Base-by-base conservation (phyloP, 345 rosid genomes). In the Hypericum androsaemum region DNA sequence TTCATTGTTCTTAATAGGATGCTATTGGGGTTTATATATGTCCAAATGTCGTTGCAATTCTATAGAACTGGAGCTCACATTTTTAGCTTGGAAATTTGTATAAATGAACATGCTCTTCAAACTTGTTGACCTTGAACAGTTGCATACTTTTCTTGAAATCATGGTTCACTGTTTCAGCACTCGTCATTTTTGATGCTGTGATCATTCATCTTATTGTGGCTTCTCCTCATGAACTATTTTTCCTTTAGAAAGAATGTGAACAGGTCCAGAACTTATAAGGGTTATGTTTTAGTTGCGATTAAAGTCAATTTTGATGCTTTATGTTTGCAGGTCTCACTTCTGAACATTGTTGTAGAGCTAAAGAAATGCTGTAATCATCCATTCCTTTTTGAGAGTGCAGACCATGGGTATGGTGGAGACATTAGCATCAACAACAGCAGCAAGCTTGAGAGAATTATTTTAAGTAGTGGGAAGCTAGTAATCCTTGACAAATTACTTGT, bases 311-410 rank as follows among this genome's bases (percentile, higher is more conserved):
- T 38, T 16, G 16, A 2, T 52, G 8, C 28, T 59, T 44, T 9
- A 5, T 7, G 28, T 55, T 57, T 62, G 39, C 78, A 84, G 99
- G 99, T 94, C 61, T 94, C 99, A 39, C 97, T 94, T 67, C 63
- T 94, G 65, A 94, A 94, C 77, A 94, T 94, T 50, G 99, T 94
- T 54, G 99, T 94, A 54, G 99, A 94, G 77, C 61, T 94, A 81
- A 94, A 94, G 86, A 94, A 94, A 65, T 94, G 99, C 70, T 94
- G 97, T 79, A 94, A 94, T 58, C 99, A 94, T 59, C 99, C 99
- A 37, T 94, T 94, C 77, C 75, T 94, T 64, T 94, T 94, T 76
- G 99, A 94, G 80, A 94, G 97, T 72, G 99, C 99, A 7, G 99
- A 94, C 72, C 95, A 94, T 75, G 99, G 99, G 62, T 94, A 94